These are phyloP conservation scores for Paramecium tetraurelia DNA, from an alignment of 73 alveolate genomes.

Conservation along the genomic window DNA sequence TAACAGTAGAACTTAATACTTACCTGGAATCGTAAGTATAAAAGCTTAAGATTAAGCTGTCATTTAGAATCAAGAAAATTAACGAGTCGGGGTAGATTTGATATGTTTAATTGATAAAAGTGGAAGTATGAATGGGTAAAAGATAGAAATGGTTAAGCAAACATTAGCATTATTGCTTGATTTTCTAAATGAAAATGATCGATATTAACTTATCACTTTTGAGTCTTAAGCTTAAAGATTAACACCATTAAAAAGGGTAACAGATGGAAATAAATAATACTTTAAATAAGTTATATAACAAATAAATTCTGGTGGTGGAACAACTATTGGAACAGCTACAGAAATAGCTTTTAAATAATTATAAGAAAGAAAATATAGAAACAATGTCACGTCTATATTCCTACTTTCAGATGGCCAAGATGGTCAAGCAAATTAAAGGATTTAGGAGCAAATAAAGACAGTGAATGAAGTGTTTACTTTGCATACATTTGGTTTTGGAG, in stretches of 20 bases:
- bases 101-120: constrained; percentile 77
- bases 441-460: background rate
- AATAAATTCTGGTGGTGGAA: constrained; percentile 67
- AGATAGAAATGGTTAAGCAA: constrained; percentile 58
- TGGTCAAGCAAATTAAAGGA: constrained; percentile 23
- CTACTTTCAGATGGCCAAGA: constrained; percentile 71
- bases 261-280: constrained; percentile 51
- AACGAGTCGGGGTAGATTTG: constrained; percentile 63
- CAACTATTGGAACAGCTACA: constrained; percentile 63
- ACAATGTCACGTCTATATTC: constrained; percentile 65
- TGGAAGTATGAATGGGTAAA: constrained; percentile 75
- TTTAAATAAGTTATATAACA: background rate
- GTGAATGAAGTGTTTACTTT: background rate
- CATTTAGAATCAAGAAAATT: background rate
- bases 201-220: constrained; percentile 61
- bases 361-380: constrained; percentile 56
- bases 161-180: constrained; percentile 60
- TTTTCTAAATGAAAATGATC: constrained; percentile 58
- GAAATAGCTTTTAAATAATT: constrained; percentile 58
- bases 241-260: constrained; percentile 60
- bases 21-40: background rate
- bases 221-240: constrained; percentile 48
- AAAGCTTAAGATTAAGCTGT: background rate
- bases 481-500: constrained; percentile 60
- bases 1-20: background rate